Evolutionary conservation across 306 rosid species (phyloP).

Genomic region (Urtica urens): DNA sequence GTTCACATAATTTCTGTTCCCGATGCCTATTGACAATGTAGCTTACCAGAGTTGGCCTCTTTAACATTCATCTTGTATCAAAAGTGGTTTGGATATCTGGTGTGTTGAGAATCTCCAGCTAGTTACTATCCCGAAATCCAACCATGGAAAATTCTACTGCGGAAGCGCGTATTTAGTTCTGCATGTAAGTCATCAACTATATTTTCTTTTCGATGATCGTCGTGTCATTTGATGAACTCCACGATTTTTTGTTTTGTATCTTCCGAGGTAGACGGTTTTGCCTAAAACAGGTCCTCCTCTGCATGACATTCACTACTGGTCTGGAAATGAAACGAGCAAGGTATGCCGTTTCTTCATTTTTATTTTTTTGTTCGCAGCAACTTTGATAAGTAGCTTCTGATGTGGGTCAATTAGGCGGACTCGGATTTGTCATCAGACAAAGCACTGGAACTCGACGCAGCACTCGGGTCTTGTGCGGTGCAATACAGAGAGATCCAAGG

Average conservation of each 20-base stretch:
- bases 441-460: constrained; percentile 84
- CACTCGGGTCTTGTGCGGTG: constrained; percentile 88
- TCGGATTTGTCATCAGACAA: constrained; percentile 75
- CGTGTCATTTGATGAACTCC: constrained; percentile 1
- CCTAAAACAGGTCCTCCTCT: constrained; percentile 55
- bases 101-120: constrained; percentile 65
- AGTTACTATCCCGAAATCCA: constrained; percentile 51
- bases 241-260: constrained; percentile 22
- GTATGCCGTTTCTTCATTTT: constrained; percentile 19
- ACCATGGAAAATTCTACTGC: constrained; percentile 60
- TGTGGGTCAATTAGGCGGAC: constrained; percentile 62
- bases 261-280: constrained; percentile 45
- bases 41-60: too few species aligned
- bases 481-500: constrained; percentile 90
- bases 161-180: constrained; percentile 79
- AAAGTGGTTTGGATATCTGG: constrained; percentile 89
- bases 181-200: constrained; percentile 43
- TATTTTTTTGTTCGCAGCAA: constrained; percentile 2
- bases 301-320: constrained; percentile 84
- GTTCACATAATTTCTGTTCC: too few species aligned
- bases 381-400: neutral
- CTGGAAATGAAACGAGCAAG: constrained; percentile 60
- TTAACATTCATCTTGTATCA: constrained; percentile 21
- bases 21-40: too few species aligned
- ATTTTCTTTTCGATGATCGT: constrained; percentile 9